Conservation (phyloP, 164 flowering plant genomes). For the Houttuynia cordata region DNA sequence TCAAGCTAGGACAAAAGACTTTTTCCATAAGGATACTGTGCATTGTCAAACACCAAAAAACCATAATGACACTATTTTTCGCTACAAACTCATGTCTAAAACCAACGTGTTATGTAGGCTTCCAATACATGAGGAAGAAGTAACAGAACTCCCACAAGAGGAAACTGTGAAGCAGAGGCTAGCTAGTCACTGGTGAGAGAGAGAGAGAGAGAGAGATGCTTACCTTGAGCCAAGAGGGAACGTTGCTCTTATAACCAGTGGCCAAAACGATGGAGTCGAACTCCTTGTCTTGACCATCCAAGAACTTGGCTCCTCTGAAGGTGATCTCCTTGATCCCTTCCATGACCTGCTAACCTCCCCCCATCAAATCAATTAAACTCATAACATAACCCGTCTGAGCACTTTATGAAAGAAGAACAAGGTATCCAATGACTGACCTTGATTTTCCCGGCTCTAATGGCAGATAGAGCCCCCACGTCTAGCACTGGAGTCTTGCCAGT, state of each 20-base stretch:
- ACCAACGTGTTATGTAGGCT: no score
- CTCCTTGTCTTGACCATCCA: slow-evolving; percentile 70
- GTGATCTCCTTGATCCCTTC: slow-evolving; percentile 76
- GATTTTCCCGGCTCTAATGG: slow-evolving; percentile 67
- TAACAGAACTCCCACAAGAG: no score
- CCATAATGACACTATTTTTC: no score
- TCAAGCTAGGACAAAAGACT: no score
- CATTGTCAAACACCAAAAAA: no score
- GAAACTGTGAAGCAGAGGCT: no score
- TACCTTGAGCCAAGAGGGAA: slow-evolving; percentile 96
- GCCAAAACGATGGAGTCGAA: slow-evolving; percentile 85
- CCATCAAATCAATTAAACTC: no score
- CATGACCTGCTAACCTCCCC: slow-evolving; percentile 43
- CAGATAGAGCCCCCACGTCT: slow-evolving; percentile 72
- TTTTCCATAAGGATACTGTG: neutral
- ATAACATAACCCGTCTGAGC: no score
- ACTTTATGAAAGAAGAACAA: no score
- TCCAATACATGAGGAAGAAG: no score
- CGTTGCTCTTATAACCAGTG: slow-evolving; percentile 94
- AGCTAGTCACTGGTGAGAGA: no score
- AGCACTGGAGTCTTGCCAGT: slow-evolving; percentile 96
- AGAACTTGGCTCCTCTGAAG: slow-evolving; percentile 53
- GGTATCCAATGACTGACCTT: slow-evolving; percentile 33
- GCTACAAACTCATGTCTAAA: no score
- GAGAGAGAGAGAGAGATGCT: slow-evolving; percentile 1